Percentiles rank a stretch among this genome's conserved stretches.
Conservation (phyloP, 768 basidiomycete genomes). For the Amanita muscaria region DNA sequence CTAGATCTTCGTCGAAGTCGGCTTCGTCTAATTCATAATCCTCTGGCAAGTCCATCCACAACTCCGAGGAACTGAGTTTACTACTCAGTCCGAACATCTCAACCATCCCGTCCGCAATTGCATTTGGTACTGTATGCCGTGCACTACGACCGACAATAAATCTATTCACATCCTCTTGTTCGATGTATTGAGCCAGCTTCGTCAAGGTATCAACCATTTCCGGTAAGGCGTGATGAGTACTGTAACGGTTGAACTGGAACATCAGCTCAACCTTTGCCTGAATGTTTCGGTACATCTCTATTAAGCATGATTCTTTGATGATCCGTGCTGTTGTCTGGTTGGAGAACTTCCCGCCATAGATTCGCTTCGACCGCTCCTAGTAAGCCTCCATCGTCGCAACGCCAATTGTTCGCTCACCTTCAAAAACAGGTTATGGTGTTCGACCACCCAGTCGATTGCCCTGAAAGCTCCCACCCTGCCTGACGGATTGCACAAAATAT, state of each 20-base stretch:
- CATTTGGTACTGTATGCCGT: not conserved
- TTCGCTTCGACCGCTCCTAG: not conserved
- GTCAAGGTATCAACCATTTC: not conserved
- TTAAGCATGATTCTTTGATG: conserved; percentile 1
- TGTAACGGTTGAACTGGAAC: not conserved
- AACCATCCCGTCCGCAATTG: not conserved
- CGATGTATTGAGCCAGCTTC: not conserved
- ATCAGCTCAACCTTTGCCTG: not conserved
- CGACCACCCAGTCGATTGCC: no score
- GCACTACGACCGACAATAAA: not conserved
- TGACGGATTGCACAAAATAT: conserved; percentile 1
- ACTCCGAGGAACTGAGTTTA: no score
- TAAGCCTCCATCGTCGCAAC: not conserved
- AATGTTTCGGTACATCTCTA: not conserved
- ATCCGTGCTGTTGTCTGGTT: not conserved
- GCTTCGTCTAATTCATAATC: no score
- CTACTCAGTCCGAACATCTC: not conserved
- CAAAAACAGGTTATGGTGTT: conserved; percentile 5
- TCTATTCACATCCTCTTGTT: not conserved
- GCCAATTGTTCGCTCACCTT: not conserved
- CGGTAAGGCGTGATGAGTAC: not conserved
- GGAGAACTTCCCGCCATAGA: not conserved
- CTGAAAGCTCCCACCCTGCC: conserved; percentile 3
- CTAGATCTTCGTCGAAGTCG: no score
- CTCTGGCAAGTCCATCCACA: no score